These are phyloP conservation scores for Scleroderma citrinum DNA, from an alignment of 768 basidiomycete species.

Conservation along the genomic window DNA sequence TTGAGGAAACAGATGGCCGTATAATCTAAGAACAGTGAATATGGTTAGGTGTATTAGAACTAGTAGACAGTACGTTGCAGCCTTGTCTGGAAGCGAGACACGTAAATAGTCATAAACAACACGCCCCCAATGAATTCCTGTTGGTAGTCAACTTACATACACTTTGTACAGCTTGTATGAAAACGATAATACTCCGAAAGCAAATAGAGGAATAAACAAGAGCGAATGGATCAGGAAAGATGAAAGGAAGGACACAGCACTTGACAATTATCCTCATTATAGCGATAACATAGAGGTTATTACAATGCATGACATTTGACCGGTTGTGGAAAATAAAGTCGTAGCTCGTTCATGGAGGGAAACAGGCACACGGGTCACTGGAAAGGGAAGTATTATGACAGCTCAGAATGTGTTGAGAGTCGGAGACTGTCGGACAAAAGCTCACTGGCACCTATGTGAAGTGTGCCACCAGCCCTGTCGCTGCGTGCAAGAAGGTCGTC, in stretches of 20 bases:
- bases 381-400: background rate
- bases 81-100: too few species aligned
- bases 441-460: conserved; percentile 46
- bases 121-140: conserved; percentile 6
- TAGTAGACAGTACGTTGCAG: too few species aligned
- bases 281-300: conserved; percentile 4
- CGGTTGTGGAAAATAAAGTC: background rate
- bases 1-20: background rate
- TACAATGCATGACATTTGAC: conserved; percentile 4
- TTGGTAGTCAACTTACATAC: background rate
- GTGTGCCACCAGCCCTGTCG: conserved; percentile 65
- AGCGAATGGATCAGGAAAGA: background rate
- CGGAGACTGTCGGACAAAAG: conserved; percentile 41
- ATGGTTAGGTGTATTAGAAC: too few species aligned
- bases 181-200: background rate
- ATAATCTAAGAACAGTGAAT: too few species aligned
- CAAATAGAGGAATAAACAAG: background rate
- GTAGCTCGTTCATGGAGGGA: background rate
- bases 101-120: conserved; percentile 28
- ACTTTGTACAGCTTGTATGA: background rate
- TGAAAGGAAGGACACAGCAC: background rate
- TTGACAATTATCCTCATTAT: conserved; percentile 9
- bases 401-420: conserved; percentile 29
- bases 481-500: conserved; percentile 62
- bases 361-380: background rate